Evolutionary conservation across 345 rosid species (phyloP).

Genomic region (Toxicodendron radicans): DNA sequence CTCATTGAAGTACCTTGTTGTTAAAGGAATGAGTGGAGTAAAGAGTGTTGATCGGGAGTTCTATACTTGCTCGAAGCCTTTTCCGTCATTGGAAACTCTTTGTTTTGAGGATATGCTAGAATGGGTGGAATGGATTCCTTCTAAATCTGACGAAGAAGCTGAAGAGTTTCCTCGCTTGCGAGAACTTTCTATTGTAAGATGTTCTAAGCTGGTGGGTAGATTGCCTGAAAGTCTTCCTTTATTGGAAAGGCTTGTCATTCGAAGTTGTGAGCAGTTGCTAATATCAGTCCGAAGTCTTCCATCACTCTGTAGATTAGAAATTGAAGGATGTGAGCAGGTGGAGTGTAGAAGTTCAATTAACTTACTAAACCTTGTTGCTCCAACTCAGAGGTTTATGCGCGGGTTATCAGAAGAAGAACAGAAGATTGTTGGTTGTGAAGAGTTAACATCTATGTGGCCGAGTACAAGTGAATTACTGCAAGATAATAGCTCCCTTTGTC

Average conservation of each 20-base stretch:
- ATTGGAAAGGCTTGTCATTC: too few relatives aligned
- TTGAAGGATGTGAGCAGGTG: too few relatives aligned
- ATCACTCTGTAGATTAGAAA: too few relatives aligned
- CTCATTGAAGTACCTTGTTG: not conserved
- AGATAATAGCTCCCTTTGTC: not conserved
- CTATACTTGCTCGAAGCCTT: not conserved
- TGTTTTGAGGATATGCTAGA: conserved; percentile 26
- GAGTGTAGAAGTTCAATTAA: too few relatives aligned
- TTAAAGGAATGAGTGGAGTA: not conserved
- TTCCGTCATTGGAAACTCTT: conserved; percentile 11
- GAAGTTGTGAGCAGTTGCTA: too few relatives aligned
- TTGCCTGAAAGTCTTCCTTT: too few relatives aligned
- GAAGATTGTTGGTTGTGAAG: not conserved
- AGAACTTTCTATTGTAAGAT: too few relatives aligned
- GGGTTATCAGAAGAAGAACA: not conserved
- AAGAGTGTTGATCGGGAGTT: not conserved
- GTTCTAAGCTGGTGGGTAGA: too few relatives aligned
- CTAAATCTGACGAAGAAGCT: not conserved
- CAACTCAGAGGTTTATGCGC: not conserved
- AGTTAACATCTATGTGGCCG: not conserved
- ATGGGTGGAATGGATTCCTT: conserved; percentile 36
- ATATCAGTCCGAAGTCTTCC: too few relatives aligned
- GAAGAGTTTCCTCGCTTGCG: conserved; percentile 12
- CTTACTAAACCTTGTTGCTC: conserved; percentile 16
- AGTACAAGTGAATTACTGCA: not conserved